Evolutionary conservation across 306 rosid species (phyloP), one percentile per base, ranked within the genome.

Genomic region (Gynostemma pentaphyllum): DNA sequence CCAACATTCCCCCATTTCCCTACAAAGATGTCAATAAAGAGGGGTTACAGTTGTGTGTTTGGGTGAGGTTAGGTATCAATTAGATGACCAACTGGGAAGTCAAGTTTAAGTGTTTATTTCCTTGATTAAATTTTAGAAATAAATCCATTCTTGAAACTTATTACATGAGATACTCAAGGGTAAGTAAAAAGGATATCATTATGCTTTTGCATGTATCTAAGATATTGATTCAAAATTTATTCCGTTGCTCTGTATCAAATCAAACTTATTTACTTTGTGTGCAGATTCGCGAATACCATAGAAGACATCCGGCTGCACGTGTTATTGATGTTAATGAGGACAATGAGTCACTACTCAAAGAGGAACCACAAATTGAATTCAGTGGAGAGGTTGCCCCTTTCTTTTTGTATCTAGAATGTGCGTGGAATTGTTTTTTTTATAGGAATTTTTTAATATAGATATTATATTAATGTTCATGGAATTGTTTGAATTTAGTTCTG

Each of bases 251-350:
- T 71, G 24, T 23, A 69, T 19, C 32, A 47, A 45, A 69, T 19
- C 32, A 47, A 45, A 52, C 28, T 62, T 3, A 14, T 19, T 29
- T 64, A 29, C 67, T 64, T 37, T 69, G 15, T 69, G 15, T 77
- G 75, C 87, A 92, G 98, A 92, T 86, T 30, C 92, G 98, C 29
- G 98, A 92, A 72, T 92, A 92, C 72, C 98, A 92, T 55, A 86
- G 98, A 77, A 88, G 81, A 79, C 96, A 92, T 66, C 94, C 94
- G 10, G 86, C 80, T 81, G 98, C 96, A 8, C 90, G 87, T 13
- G 94, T 84, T 66, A 90, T 92, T 63, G 95, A 88, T 67, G 79
- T 87, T 19, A 79, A 60, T 39, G 98, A 92, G 11, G 98, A 92
- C 51, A 66, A 56, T 41, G 98, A 89, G 73, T 74, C 68, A 18